These are phyloP conservation scores for Cynara cardunculus DNA, from an alignment of 129 eudicot species.

Conservation along the genomic window DNA sequence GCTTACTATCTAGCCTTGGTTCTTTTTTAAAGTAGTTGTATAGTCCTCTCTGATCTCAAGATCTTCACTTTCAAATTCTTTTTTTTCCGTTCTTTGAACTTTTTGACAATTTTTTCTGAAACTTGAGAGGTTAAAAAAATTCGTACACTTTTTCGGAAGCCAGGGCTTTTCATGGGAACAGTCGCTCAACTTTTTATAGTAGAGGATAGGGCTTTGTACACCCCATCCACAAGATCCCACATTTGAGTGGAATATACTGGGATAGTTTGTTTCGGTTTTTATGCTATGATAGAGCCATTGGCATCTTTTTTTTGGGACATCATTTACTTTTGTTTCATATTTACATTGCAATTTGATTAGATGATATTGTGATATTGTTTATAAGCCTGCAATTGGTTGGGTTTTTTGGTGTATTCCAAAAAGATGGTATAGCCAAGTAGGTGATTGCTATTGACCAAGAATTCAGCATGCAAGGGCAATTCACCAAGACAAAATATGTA, in stretches of 20 bases:
- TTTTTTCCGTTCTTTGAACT: neutral
- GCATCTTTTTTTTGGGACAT: neutral
- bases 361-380: neutral
- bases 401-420: neutral
- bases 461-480: neutral
- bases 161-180: neutral
- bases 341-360: neutral
- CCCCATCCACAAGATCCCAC: neutral
- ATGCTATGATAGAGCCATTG: neutral
- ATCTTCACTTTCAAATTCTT: neutral
- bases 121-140: neutral
- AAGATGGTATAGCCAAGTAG: neutral
- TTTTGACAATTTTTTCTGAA: neutral
- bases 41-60: neutral
- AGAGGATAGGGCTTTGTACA: neutral
- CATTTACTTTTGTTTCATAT: neutral
- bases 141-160: neutral
- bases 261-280: neutral
- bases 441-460: constrained; percentile 4
- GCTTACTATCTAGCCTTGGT: neutral
- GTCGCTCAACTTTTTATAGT: neutral
- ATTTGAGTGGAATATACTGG: neutral
- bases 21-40: neutral
- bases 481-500: neutral
- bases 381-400: neutral